These are phyloP conservation scores for Trifolium fragiferum DNA, from an alignment of 306 rosid genomes.

Conservation along the genomic window DNA sequence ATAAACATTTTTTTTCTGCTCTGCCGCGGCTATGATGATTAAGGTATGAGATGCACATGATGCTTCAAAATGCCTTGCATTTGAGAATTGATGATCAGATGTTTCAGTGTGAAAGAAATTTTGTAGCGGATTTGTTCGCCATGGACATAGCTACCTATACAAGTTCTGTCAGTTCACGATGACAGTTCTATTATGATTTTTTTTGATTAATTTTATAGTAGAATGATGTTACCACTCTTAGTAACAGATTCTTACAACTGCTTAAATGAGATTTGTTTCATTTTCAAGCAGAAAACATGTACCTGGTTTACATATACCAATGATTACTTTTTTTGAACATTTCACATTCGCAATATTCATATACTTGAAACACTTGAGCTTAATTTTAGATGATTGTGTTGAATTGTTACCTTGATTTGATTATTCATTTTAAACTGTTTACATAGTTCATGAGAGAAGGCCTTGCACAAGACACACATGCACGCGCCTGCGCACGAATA, in stretches of 20 bases:
- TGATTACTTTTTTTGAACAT: constrained; percentile 10
- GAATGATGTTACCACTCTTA: constrained; percentile 42
- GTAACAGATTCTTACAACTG: constrained; percentile 23
- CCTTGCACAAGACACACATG: too few species aligned
- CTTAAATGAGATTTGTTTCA: constrained; percentile 19
- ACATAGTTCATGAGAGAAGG: too few species aligned
- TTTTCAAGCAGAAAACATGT: constrained; percentile 16
- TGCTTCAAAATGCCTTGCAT: constrained; percentile 39
- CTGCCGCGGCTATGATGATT: constrained; percentile 30
- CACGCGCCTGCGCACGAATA: too few species aligned
- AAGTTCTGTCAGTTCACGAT: constrained; percentile 16
- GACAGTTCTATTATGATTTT: constrained; percentile 1
- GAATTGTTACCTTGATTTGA: background rate
- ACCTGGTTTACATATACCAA: constrained; percentile 15
- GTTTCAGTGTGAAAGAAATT: constrained; percentile 26
- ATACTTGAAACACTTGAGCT: constrained; percentile 18
- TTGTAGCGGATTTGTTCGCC: constrained; percentile 42
- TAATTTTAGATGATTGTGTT: background rate
- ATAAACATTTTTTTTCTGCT: constrained; percentile 2
- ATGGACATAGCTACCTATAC: constrained; percentile 33
- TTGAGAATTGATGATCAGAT: constrained; percentile 34
- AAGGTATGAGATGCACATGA: constrained; percentile 43
- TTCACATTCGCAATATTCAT: background rate
- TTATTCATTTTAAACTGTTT: too few species aligned
- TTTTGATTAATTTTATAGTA: constrained; percentile 30